These are phyloP conservation scores for Apiotrichum montevideense DNA, from an alignment of 1,284 basidiomycete species.

Conservation along the genomic window DNA sequence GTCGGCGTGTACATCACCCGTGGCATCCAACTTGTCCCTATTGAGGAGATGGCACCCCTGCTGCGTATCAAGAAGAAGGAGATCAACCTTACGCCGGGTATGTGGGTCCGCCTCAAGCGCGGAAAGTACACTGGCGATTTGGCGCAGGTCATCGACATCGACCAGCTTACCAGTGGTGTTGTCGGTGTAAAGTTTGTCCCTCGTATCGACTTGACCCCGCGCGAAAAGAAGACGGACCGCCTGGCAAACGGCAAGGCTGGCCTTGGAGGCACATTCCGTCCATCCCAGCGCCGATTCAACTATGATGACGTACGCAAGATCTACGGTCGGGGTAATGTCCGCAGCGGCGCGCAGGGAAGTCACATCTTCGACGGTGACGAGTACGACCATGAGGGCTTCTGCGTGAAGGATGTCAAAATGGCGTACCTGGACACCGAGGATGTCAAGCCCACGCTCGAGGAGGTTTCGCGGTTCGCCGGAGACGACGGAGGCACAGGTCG, in stretches of 20 bases:
- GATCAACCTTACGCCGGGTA: slow-evolving; percentile 73
- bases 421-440: slow-evolving; percentile 75
- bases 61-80: slow-evolving; percentile 95
- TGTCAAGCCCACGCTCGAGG: slow-evolving; percentile 91
- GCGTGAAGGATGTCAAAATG: slow-evolving; percentile 92
- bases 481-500: slow-evolving; percentile 34
- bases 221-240: slow-evolving; percentile 63
- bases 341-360: slow-evolving; percentile 56
- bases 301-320: slow-evolving; percentile 86
- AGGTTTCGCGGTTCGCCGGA: slow-evolving; percentile 84
- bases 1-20: slow-evolving; percentile 79
- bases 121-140: slow-evolving; percentile 93
- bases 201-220: slow-evolving; percentile 89
- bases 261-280: slow-evolving; percentile 50
- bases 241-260: slow-evolving; percentile 48
- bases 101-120: slow-evolving; percentile 91
- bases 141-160: slow-evolving; percentile 91
- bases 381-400: slow-evolving; percentile 79
- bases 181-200: slow-evolving; percentile 91
- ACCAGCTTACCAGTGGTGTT: slow-evolving; percentile 66
- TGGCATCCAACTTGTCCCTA: slow-evolving; percentile 80
- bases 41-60: slow-evolving; percentile 96
- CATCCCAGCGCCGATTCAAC: slow-evolving; percentile 89
- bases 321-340: slow-evolving; percentile 70
- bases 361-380: slow-evolving; percentile 89